phyloP scores from a whole-genome alignment of 805 yeast species.

The Isabelozyma pseudorhagii region DNA sequence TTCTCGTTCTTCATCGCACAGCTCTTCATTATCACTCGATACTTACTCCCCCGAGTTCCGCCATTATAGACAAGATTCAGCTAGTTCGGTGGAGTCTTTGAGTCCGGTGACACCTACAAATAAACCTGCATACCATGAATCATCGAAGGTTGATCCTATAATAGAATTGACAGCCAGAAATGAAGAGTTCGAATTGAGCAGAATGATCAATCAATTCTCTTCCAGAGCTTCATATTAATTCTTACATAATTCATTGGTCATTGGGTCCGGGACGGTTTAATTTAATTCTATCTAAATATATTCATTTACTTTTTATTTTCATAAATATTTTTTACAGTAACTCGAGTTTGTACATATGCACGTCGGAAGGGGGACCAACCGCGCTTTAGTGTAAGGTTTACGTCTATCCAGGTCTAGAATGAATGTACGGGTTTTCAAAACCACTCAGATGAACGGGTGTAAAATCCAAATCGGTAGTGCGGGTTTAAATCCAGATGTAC shows the following conservation, averaged over 20 bases:
- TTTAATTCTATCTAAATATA: not conserved
- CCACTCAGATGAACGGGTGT: no score
- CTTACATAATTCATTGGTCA: not conserved
- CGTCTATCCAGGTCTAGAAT: no score
- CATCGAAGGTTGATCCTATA: constrained; percentile 24
- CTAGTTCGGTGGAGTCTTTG: constrained; percentile 1
- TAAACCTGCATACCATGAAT: constrained; percentile 1
- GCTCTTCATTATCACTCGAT: constrained; percentile 11
- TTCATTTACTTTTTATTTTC: not conserved
- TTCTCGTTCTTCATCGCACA: constrained; percentile 14
- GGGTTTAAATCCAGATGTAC: no score
- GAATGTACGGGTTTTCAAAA: no score
- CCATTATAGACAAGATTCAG: constrained; percentile 2
- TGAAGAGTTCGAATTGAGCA: constrained; percentile 31
- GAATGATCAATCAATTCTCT: constrained; percentile 15
- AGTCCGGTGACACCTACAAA: not conserved
- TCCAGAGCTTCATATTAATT: not conserved
- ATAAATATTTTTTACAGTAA: no score
- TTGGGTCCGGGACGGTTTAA: not conserved
- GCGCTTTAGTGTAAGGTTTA: no score
- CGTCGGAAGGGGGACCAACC: no score
- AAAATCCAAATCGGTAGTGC: no score
- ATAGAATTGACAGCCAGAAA: constrained; percentile 33
- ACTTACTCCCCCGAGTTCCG: constrained; percentile 3
- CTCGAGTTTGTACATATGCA: no score